Base-by-base conservation (phyloP, 2,329 filamentous ascomycete genomes). In the Ascochyta koolunga region DNA sequence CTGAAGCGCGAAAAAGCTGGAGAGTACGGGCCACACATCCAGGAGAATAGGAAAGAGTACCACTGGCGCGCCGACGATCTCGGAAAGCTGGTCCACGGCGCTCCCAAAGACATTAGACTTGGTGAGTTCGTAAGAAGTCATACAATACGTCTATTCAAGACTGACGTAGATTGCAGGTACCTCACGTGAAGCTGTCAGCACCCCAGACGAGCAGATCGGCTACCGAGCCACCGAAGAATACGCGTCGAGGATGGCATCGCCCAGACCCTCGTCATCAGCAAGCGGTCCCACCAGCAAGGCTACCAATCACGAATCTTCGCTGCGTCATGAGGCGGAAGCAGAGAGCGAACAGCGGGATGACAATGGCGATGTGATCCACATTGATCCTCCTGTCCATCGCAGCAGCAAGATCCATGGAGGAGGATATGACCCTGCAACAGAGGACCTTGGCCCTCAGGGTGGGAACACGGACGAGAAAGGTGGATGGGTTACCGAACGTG, bases 201-300 rank as follows among this genome's bases (percentile, higher is more conserved):
- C 92, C 4, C 95, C 95, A 2, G 91, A 90, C 64, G 93, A 98
- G 67, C 90, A 98, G 71, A 86, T 96, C 65, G 95, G 90, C 18
- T 96, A 93, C 77, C 85, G 91, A 58, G 93, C 92, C 11, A 88
- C 86, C 10, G 92, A 97, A 60, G 88, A 96, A 69, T 96, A 92
- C 69, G 82, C 87, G 15, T 89, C 88, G 25, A 88, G 91, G 56
- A 86, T 91, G 57, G 82, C 85, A 38, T 89, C 89, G n/a, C 89
- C 89, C 8, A 81, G 77, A 43, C 84, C 85, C 15, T 75, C 77
- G 21, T 80, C 79, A 59, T 80, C 80, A 56, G 74, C 64, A 36
- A 66, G 67, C 38, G 66, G 70, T 41, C 63, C 83, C 81, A 54
- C 77, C 72, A 53, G 80, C 77, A 79, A 76, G 58, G 79, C 71